A percentile compares a stretch with the other conserved stretches of the same genome.
Conservation (phyloP, 768 basidiomycete species). For the Boletales sp. region DNA sequence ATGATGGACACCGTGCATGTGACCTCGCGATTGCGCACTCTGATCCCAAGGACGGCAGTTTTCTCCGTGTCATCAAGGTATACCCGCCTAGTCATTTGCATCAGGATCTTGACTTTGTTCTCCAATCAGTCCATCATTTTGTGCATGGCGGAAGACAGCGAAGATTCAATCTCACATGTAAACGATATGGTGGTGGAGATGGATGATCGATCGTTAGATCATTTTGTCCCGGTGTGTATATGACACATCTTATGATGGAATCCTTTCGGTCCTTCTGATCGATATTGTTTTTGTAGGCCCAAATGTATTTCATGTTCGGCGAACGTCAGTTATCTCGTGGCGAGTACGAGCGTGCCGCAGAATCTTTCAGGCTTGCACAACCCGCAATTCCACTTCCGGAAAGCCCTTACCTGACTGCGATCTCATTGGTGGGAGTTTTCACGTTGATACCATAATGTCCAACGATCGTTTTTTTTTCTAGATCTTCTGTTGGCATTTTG, state of each 20-base stretch:
- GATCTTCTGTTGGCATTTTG: constrained; percentile 7
- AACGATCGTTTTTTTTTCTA: background rate
- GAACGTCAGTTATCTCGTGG: background rate
- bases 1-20: background rate
- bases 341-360: constrained; percentile 3
- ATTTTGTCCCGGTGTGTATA: constrained; percentile 3
- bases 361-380: constrained; percentile 1
- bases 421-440: constrained; percentile 3
- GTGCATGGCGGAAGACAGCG: background rate
- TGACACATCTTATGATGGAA: background rate
- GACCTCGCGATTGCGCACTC: constrained; percentile 3
- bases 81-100: background rate
- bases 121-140: background rate
- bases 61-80: constrained; percentile 9
- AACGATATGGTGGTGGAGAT: background rate
- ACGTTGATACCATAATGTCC: background rate
- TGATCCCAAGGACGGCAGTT: background rate
- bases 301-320: constrained; percentile 2
- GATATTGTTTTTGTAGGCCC: background rate
- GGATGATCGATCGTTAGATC: background rate
- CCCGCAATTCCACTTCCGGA: background rate
- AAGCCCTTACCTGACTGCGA: constrained; percentile 1
- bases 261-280: background rate
- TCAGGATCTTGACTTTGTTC: background rate
- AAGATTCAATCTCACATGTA: constrained; percentile 1